Conservation (phyloP, 176 grass and related monocot species). For the Stipa capillata region DNA sequence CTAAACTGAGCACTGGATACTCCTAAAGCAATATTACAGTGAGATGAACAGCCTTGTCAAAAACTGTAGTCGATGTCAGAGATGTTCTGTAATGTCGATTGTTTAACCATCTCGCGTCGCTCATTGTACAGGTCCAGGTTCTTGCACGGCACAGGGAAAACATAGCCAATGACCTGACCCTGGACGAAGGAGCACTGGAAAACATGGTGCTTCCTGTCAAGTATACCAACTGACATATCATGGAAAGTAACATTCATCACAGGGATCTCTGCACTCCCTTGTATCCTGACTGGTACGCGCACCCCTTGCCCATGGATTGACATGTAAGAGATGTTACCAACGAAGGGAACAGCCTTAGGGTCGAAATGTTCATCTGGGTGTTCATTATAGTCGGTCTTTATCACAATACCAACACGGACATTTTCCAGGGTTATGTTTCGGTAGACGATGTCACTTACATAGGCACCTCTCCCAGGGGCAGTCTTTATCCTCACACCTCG, state of each 20-base stretch:
- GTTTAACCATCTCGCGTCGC: constrained; percentile 45
- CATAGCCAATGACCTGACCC: constrained; percentile 69
- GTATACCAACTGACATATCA: constrained; percentile 67
- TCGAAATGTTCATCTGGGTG: constrained; percentile 54
- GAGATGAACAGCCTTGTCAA: constrained; percentile 25
- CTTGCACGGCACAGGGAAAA: constrained; percentile 71
- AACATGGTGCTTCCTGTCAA: constrained; percentile 60
- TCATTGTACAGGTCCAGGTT: constrained; percentile 77
- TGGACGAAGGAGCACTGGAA: constrained; percentile 90
- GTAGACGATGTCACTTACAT: constrained; percentile 51
- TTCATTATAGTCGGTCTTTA: constrained; percentile 86
- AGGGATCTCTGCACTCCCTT: constrained; percentile 71
- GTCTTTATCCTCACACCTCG: constrained; percentile 86
- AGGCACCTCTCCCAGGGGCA: constrained; percentile 77
- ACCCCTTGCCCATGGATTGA: constrained; percentile 61
- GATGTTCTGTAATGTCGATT: constrained; percentile 55
- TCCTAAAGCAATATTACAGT: constrained; percentile 21
- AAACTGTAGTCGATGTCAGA: constrained; percentile 89
- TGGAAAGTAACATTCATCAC: constrained; percentile 59
- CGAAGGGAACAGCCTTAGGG: constrained; percentile 52
- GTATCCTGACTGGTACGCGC: constrained; percentile 67
- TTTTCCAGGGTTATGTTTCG: constrained; percentile 60
- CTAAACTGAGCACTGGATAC: constrained; percentile 14
- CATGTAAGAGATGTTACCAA: constrained; percentile 65
- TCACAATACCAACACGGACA: constrained; percentile 75